Evolutionary conservation across 352 stramenopile species (phyloP).

Genomic region (Pythium brassicae): DNA sequence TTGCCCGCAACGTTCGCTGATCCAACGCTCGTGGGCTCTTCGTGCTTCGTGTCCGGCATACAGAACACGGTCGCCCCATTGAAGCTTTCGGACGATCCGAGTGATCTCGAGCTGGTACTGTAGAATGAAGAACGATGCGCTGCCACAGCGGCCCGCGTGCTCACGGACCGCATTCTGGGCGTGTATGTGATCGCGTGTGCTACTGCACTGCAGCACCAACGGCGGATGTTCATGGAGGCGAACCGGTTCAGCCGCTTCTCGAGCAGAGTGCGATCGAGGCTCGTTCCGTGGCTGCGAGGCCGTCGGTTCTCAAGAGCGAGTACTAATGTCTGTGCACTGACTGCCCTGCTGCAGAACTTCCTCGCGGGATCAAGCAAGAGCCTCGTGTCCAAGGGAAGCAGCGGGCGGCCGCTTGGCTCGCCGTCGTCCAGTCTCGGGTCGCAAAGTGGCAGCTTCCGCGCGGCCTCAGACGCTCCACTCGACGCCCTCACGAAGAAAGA

Average conservation of each 20-base stretch:
- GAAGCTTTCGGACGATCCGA: constrained; percentile 32
- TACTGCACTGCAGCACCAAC: constrained; percentile 33
- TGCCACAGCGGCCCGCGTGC: no score
- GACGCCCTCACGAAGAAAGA: constrained; percentile 14
- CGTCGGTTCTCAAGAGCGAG: no score
- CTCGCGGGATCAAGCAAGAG: constrained; percentile 40
- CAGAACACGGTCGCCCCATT: constrained; percentile 40
- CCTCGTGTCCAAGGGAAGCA: constrained; percentile 22
- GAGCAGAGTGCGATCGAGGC: constrained; percentile 24
- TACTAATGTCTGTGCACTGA: no score
- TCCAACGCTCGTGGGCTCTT: neutral
- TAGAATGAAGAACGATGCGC: neutral
- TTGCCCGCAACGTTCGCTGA: neutral
- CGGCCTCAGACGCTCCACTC: neutral
- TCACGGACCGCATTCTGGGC: no score
- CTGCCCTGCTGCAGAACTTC: constrained; percentile 25
- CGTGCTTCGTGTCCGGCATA: neutral
- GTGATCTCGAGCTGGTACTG: constrained; percentile 54
- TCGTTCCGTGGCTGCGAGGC: neutral
- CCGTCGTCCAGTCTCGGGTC: constrained; percentile 12
- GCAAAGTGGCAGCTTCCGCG: constrained; percentile 8
- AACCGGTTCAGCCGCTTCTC: constrained; percentile 48
- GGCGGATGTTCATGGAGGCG: constrained; percentile 58
- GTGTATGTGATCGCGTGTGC: neutral
- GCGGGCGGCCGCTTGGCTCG: constrained; percentile 16